Evolutionary conservation across 352 stramenopile genomes (phyloP).

Genomic region (Aphanomyces cochlioides): DNA sequence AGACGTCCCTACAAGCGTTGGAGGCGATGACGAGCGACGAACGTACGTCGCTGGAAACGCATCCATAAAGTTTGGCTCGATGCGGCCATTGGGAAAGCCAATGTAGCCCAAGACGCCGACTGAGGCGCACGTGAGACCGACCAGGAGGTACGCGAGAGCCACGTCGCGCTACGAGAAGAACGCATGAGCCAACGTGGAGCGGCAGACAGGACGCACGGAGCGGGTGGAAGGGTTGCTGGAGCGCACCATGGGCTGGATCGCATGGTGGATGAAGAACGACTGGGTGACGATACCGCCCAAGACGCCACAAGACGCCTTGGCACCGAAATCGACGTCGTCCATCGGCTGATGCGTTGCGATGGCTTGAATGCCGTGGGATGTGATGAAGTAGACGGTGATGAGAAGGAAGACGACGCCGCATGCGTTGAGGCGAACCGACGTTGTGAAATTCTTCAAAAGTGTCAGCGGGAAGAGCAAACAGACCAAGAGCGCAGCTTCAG

Average conservation of each 20-base stretch:
- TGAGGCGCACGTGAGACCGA: slow-evolving; percentile 14
- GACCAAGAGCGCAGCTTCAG: slow-evolving; percentile 9
- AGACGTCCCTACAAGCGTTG: slow-evolving; percentile 9
- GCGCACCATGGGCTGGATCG: slow-evolving; percentile 31
- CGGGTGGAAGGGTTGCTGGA: slow-evolving; percentile 17
- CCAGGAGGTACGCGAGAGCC: slow-evolving; percentile 11
- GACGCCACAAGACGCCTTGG: slow-evolving; percentile 24
- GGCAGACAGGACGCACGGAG: background rate
- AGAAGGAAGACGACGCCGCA: slow-evolving; percentile 26
- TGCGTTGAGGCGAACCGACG: slow-evolving; percentile 27
- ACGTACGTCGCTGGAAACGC: slow-evolving; percentile 25
- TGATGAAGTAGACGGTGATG: slow-evolving; percentile 31
- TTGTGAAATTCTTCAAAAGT: slow-evolving; percentile 23
- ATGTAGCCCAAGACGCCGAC: slow-evolving; percentile 30
- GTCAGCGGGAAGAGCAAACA: slow-evolving; percentile 25
- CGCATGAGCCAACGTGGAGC: background rate
- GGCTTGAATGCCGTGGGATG: slow-evolving; percentile 23
- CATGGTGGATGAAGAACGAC: slow-evolving; percentile 34
- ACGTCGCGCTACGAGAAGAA: slow-evolving; percentile 17
- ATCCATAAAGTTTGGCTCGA: slow-evolving; percentile 32
- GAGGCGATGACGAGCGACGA: background rate
- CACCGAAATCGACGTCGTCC: slow-evolving; percentile 12
- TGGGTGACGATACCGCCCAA: slow-evolving; percentile 30
- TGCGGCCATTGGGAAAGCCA: slow-evolving; percentile 15
- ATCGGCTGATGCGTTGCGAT: background rate